Conservation (phyloP, 345 rosid species). For the Zanthoxylum bungeanum region DNA sequence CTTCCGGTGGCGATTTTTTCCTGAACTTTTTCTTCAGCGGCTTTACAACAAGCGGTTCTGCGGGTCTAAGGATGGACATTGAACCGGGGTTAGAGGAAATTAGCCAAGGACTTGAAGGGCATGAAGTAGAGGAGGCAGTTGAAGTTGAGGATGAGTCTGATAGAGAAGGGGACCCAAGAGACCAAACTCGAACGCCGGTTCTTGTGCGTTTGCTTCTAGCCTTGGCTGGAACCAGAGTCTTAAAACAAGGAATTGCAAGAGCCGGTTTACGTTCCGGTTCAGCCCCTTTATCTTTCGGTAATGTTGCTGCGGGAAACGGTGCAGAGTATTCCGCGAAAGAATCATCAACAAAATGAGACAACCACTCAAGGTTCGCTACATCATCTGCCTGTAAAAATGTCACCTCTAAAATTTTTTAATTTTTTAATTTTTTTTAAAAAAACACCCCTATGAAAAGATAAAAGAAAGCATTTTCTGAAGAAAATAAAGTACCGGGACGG, state of each 20-base stretch:
- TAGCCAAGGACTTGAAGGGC: slow-evolving; percentile 31
- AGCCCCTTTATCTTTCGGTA: slow-evolving; percentile 19
- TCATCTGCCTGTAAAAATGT: slow-evolving; percentile 58
- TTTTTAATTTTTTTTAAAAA: not conserved
- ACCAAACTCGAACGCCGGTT: slow-evolving; percentile 54
- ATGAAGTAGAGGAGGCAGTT: slow-evolving; percentile 30
- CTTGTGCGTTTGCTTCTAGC: slow-evolving; percentile 81
- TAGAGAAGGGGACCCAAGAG: slow-evolving; percentile 50
- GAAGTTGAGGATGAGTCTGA: slow-evolving; percentile 51
- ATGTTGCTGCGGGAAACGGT: slow-evolving; percentile 36
- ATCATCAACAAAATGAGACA: slow-evolving; percentile 84
- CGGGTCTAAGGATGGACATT: slow-evolving; percentile 18
- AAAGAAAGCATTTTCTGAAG: not conserved
- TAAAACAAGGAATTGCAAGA: slow-evolving; percentile 23
- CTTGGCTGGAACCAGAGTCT: slow-evolving; percentile 61
- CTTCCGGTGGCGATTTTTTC: slow-evolving; percentile 23
- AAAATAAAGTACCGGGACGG: slow-evolving; percentile 51
- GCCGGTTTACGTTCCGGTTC: slow-evolving; percentile 22
- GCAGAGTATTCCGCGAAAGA: slow-evolving; percentile 60
- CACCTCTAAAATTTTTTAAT: slow-evolving; percentile 9
- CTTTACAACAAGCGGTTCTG: slow-evolving; percentile 18
- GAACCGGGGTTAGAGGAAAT: slow-evolving; percentile 14
- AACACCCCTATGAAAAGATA: not conserved
- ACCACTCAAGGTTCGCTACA: slow-evolving; percentile 71
- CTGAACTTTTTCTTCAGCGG: slow-evolving; percentile 34